phyloP scores from a whole-genome alignment of 345 rosid genomes.

The Kernera saxatilis region DNA sequence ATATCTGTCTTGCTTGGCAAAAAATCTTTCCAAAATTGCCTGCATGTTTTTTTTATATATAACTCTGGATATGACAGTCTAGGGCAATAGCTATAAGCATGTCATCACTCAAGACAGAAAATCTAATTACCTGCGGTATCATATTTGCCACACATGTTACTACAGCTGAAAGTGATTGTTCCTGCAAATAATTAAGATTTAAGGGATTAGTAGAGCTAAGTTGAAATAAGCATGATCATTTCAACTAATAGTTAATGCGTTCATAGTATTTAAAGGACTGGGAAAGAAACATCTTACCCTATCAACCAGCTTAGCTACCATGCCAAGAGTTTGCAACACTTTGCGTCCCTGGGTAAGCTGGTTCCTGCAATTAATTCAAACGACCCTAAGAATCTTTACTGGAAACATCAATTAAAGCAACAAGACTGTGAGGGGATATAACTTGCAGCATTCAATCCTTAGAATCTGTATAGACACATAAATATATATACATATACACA shows the following conservation, averaged over 20 bases:
- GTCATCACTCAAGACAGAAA: neutral
- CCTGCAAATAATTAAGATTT: slow-evolving; percentile 40
- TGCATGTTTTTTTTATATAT: neutral
- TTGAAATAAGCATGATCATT: neutral
- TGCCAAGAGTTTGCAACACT: slow-evolving; percentile 68
- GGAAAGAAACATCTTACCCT: slow-evolving; percentile 44
- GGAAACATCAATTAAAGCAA: neutral
- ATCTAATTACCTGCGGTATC: slow-evolving; percentile 69
- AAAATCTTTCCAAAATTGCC: neutral
- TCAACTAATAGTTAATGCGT: neutral
- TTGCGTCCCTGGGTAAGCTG: slow-evolving; percentile 89
- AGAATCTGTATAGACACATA: neutral
- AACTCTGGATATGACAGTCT: neutral
- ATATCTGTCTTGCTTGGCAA: slow-evolving; percentile 3
- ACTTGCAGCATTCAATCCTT: neutral
- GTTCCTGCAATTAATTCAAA: slow-evolving; percentile 42
- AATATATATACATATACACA: neutral
- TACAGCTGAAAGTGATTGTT: slow-evolving; percentile 84
- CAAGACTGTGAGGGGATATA: neutral
- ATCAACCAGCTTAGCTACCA: slow-evolving; percentile 71
- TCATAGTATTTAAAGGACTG: neutral
- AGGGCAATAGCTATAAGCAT: slow-evolving; percentile 6
- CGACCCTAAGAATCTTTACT: slow-evolving; percentile 1
- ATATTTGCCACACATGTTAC: slow-evolving; percentile 81
- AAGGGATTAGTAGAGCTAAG: neutral